Evolutionary conservation across 2,329 filamentous ascomycete genomes (phyloP).

Genomic region (Arachnomyces sp.): DNA sequence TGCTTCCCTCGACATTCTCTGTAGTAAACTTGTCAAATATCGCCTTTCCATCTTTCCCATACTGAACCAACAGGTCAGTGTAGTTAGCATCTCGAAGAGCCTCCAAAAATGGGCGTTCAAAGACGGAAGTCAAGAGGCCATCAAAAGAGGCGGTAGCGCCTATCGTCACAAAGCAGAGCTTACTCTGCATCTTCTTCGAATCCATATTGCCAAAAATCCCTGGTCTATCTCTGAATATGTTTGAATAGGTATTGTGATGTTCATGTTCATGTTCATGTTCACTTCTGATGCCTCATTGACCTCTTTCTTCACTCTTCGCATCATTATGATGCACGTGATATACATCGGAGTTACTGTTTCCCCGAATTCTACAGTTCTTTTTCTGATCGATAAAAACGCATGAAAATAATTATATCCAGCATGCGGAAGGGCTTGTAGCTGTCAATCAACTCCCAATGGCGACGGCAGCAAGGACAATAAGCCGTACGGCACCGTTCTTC

Average conservation of each 20-base stretch:
- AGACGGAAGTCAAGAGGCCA: slow-evolving; percentile 57
- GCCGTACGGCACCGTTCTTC: slow-evolving; percentile 26
- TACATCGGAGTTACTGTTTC: too few species aligned
- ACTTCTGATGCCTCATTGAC: too few species aligned
- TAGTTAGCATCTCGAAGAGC: slow-evolving; percentile 54
- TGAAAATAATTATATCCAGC: too few species aligned
- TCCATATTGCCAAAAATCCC: slow-evolving; percentile 9
- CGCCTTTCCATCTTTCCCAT: slow-evolving; percentile 57
- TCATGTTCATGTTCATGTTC: too few species aligned
- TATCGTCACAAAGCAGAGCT: slow-evolving; percentile 73
- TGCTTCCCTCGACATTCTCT: slow-evolving; percentile 17
- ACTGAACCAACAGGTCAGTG: slow-evolving; percentile 69
- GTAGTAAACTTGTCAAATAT: slow-evolving; percentile 41
- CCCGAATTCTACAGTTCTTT: too few species aligned
- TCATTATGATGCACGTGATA: not conserved
- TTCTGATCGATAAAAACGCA: too few species aligned
- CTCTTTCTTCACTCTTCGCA: not conserved
- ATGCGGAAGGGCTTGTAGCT: not conserved
- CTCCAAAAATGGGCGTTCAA: slow-evolving; percentile 55
- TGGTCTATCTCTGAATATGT: too few species aligned
- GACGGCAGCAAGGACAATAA: slow-evolving; percentile 29
- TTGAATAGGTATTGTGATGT: too few species aligned
- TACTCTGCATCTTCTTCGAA: slow-evolving; percentile 16
- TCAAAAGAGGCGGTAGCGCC: slow-evolving; percentile 84
- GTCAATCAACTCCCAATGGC: slow-evolving; percentile 28